Evolutionary conservation across 2,329 filamentous ascomycete species (phyloP).

Genomic region (Fusarium equiseti): DNA sequence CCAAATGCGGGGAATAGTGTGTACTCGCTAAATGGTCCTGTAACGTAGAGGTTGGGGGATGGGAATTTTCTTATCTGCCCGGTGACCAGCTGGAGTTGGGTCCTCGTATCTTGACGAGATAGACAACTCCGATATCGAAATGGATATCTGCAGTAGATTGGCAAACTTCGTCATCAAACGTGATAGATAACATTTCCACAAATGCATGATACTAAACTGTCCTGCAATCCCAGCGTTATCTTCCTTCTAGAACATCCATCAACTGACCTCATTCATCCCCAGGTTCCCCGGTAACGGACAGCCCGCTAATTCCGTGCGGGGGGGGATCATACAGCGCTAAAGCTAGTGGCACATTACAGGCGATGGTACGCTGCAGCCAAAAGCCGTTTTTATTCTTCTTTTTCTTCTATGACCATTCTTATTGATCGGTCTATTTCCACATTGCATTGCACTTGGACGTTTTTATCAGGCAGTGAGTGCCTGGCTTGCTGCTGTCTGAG

Average conservation of each 20-base stretch:
- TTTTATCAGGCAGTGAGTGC: too few species aligned
- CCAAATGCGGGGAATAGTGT: conserved; percentile 1
- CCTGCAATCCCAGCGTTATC: not conserved
- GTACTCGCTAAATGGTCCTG: not conserved
- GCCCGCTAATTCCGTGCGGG: conserved; percentile 11
- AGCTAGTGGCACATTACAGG: conserved; percentile 6
- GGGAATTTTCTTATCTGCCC: conserved; percentile 2
- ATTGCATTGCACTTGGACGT: not conserved
- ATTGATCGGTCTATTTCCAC: conserved; percentile 7
- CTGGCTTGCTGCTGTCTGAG: too few species aligned
- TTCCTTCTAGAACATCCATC: not conserved
- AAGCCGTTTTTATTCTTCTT: conserved; percentile 9
- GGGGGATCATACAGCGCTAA: not conserved
- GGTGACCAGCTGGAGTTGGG: not conserved
- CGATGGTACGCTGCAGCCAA: conserved; percentile 10
- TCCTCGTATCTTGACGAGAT: not conserved
- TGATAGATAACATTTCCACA: not conserved
- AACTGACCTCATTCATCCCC: not conserved
- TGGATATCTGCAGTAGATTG: not conserved
- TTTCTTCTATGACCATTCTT: conserved; percentile 9
- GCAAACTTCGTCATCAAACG: too few species aligned
- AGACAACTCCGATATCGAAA: not conserved
- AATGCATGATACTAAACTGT: not conserved
- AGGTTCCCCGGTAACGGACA: conserved; percentile 35
- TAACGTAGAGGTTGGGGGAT: not conserved